A percentile compares a stretch with the other conserved stretches of the same genome.
phyloP scores from a whole-genome alignment of 768 basidiomycete genomes.

The Tylopilus sp. region DNA sequence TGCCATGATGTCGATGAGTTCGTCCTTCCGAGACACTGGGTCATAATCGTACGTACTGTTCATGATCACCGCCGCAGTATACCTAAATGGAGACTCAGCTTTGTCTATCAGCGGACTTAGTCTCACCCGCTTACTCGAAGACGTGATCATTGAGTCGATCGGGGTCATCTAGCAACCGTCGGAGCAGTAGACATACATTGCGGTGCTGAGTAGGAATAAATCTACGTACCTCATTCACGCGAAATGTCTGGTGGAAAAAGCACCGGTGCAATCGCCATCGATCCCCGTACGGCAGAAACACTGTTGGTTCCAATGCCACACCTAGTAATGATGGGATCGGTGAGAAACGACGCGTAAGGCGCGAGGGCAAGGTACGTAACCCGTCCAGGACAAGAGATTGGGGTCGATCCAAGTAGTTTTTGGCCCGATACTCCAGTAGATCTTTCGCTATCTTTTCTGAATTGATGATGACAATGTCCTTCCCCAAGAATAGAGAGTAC shows the following conservation, averaged over 20 bases:
- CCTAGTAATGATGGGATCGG: background rate
- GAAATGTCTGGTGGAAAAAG: background rate
- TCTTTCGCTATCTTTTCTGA: background rate
- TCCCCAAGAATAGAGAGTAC: background rate
- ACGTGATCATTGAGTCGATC: background rate
- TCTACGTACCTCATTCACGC: background rate
- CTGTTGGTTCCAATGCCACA: background rate
- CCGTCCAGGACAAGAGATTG: too few relatives aligned
- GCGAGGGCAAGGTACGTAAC: background rate
- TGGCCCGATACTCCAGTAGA: background rate
- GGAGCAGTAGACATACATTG: constrained; percentile 4
- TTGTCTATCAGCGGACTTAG: background rate
- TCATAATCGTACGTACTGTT: constrained; percentile 1
- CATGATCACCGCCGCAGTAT: background rate
- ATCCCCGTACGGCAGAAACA: constrained; percentile 1
- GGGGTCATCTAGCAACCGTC: background rate
- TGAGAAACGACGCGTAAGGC: too few relatives aligned
- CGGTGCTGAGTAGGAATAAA: background rate
- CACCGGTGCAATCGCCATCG: constrained; percentile 1
- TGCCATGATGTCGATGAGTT: background rate
- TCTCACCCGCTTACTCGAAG: constrained; percentile 1
- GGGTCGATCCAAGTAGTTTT: background rate
- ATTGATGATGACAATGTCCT: background rate
- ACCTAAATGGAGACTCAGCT: background rate
- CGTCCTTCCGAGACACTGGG: background rate